Evolutionary conservation across 2,329 filamentous ascomycete species (phyloP).

Genomic region (Penicillium thymicola): DNA sequence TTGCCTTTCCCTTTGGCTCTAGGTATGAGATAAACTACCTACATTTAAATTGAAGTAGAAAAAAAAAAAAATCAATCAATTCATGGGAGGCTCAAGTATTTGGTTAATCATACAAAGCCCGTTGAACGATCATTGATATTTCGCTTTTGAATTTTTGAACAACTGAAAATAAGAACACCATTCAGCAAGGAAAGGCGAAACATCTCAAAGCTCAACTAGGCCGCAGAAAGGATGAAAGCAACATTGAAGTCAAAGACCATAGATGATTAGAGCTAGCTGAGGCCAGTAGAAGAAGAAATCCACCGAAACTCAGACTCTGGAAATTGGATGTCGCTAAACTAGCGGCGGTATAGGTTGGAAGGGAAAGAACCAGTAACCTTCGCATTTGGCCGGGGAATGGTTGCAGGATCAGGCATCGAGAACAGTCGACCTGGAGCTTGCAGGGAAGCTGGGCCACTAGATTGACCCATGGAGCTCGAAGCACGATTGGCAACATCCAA

Average conservation of each 20-base stretch:
- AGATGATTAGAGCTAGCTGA: background rate
- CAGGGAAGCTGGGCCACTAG: background rate
- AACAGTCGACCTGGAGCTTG: background rate
- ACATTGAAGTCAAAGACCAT: background rate
- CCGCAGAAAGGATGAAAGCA: background rate
- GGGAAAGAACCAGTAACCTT: background rate
- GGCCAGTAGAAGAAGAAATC: background rate
- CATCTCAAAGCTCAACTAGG: conserved; percentile 1
- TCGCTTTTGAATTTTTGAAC: background rate
- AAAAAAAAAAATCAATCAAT: background rate
- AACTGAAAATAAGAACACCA: background rate
- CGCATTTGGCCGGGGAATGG: background rate
- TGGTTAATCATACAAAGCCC: background rate
- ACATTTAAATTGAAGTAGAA: background rate
- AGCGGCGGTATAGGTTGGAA: background rate
- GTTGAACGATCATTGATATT: background rate
- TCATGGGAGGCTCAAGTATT: background rate
- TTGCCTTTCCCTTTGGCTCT: too few species aligned
- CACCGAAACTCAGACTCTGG: background rate
- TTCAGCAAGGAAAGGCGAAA: background rate
- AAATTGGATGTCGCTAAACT: background rate
- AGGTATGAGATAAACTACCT: too few species aligned
- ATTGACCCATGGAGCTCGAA: background rate
- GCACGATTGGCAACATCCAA: background rate
- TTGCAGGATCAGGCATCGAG: background rate